Evolutionary conservation across 2,329 filamentous ascomycete genomes (phyloP).

Genomic region (Mycosphaerelloides madeirae): DNA sequence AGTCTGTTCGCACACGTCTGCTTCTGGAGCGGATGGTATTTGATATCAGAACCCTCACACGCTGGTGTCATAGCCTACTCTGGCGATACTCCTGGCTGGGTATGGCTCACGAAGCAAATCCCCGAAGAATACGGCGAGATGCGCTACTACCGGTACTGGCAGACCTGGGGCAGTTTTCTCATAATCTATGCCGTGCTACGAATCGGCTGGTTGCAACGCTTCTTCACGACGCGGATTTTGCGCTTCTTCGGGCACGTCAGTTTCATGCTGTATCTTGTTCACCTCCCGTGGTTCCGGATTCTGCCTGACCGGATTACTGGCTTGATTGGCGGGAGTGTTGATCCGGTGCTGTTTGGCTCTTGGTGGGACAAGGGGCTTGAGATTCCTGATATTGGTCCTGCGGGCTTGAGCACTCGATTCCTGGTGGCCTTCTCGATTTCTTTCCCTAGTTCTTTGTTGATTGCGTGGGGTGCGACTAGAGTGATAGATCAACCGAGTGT

Average conservation of each 20-base stretch:
- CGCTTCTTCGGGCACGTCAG: constrained; percentile 56
- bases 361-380: constrained; percentile 48
- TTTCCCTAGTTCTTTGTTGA: too few species aligned
- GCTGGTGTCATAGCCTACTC: constrained; percentile 45
- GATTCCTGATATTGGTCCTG: constrained; percentile 50
- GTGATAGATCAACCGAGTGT: too few species aligned
- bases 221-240: too few species aligned
- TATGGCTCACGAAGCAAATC: constrained; percentile 46
- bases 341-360: constrained; percentile 40
- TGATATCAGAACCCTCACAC: constrained; percentile 6
- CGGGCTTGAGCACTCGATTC: not conserved
- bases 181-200: constrained; percentile 49
- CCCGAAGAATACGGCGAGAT: constrained; percentile 13
- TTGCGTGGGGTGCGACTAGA: too few species aligned
- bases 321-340: constrained; percentile 39
- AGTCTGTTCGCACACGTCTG: too few species aligned
- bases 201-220: too few species aligned
- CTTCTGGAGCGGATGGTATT: constrained; percentile 6
- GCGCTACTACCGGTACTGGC: constrained; percentile 49
- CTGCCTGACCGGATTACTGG: constrained; percentile 51
- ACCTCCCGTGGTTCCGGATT: constrained; percentile 53
- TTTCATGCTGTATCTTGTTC: constrained; percentile 59
- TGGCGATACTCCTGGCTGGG: constrained; percentile 54
- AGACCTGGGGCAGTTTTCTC: constrained; percentile 49
- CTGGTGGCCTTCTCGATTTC: too few species aligned